Evolutionary conservation across 148 eudicot species (phyloP).

Genomic region (Chenopodium suecicum): DNA sequence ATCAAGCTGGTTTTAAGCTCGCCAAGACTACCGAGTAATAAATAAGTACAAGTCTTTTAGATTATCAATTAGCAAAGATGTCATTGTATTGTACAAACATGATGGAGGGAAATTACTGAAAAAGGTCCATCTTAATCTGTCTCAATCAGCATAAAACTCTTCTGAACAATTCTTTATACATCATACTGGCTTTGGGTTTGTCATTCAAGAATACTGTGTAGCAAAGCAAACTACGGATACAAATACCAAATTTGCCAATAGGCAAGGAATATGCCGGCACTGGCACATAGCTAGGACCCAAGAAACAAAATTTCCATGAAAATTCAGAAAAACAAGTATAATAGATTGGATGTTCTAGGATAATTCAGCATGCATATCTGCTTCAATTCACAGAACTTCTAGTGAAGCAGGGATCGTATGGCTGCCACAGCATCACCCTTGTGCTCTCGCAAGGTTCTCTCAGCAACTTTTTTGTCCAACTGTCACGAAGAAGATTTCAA

Average conservation of each 20-base stretch:
- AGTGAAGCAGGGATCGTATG: conserved; percentile 57
- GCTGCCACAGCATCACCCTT: conserved; percentile 98
- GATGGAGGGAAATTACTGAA: background rate
- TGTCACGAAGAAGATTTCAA: conserved; percentile 16
- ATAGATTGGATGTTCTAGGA: background rate
- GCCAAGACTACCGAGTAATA: too few species aligned
- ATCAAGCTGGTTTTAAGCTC: too few species aligned
- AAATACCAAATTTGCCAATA: background rate
- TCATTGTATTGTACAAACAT: background rate
- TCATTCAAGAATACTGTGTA: background rate
- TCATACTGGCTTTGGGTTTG: background rate
- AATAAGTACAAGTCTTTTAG: too few species aligned
- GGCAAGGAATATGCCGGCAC: background rate
- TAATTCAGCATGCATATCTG: background rate
- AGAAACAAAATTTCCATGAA: background rate
- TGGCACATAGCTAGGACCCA: background rate
- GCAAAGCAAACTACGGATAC: background rate
- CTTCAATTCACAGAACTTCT: conserved; percentile 18
- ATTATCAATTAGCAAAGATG: too few species aligned
- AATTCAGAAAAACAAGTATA: background rate
- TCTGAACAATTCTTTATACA: background rate
- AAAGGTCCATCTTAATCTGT: background rate
- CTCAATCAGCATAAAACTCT: background rate
- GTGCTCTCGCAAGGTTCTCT: conserved; percentile 92
- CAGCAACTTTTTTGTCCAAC: conserved; percentile 97